Conservation (phyloP, 345 rosid genomes). For the Populus pruinosa region DNA sequence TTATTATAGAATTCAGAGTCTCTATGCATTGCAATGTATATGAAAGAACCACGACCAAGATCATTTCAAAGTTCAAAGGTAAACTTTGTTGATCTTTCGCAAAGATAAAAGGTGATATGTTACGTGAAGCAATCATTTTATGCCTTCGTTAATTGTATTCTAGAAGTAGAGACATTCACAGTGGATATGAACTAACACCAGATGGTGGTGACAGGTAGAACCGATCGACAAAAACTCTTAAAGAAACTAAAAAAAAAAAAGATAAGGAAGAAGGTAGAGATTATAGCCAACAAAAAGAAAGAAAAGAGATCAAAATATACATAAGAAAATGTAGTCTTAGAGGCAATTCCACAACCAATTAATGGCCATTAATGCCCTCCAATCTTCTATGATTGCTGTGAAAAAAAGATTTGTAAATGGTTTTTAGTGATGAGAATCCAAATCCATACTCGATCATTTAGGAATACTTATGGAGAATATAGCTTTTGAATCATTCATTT, state of each 20-base stretch:
- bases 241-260: constrained; percentile 73
- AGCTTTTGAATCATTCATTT: background rate
- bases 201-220: constrained; percentile 51
- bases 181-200: constrained; percentile 65
- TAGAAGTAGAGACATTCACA: constrained; percentile 66
- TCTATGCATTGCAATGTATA: constrained; percentile 84
- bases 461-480: background rate
- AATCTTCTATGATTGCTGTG: constrained; percentile 12
- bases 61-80: constrained; percentile 63
- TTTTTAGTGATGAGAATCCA: constrained; percentile 73
- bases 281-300: constrained; percentile 22
- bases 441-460: constrained; percentile 58
- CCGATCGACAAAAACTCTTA: constrained; percentile 54
- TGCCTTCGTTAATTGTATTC: background rate
- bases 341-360: background rate
- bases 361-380: background rate
- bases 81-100: background rate
- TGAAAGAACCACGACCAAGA: constrained; percentile 57
- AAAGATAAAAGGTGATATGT: background rate
- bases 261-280: constrained; percentile 57
- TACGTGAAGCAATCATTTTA: background rate
- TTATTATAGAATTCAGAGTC: constrained; percentile 43
- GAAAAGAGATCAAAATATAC: constrained; percentile 12
- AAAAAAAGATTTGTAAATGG: constrained; percentile 27
- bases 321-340: background rate